Evolutionary conservation across 306 rosid species (phyloP), one percentile per base, ranked within the genome.

Genomic region (Quercus alba): DNA sequence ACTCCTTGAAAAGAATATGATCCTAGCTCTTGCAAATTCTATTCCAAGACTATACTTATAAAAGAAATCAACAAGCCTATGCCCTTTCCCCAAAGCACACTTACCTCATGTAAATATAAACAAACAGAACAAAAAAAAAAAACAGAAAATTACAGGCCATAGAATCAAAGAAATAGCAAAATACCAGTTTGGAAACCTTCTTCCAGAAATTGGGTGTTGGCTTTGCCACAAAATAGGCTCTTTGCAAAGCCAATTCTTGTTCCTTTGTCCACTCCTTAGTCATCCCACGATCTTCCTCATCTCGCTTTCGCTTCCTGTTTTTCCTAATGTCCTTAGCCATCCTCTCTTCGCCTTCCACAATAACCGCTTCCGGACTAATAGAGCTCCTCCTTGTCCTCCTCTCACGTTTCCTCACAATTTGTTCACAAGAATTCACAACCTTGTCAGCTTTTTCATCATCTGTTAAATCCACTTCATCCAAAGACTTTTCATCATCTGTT

Each of bases 161-260:
- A 38, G 8, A 15, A 75, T 75, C 11, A 73, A 72, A 67, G 38
- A 61, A 67, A 26, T 19, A 74, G 41, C 9, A 77, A 69, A 38
- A 56, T 91, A 94, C 99, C 97, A 88, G 75, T 72, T 85, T 87
- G 5, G 97, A 84, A 74, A 94, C 97, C 62, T 88, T 90, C 91
- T 92, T 94, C 99, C 99, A 94, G 88, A 94, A 94, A 74, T 85
- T 80, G 17, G 98, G 97, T 10, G 93, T 90, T 4, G 97, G 99
- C 81, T 85, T 93, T 30, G 90, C 87, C 52, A 81, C 71, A 28
- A 87, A 58, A 85, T 88, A 94, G 30, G 99, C 95, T 77, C 71
- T 91, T 71, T 81, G 88, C 82, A 94, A 66, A 11, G 90, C 94
- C 72, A 75, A 73, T 77, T 91, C 94, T 78, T 94, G 97, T 73